Evolutionary conservation across 2,329 filamentous ascomycete genomes (phyloP), one percentile per base, ranked within the genome.

Genomic region (Nemania serpens): DNA sequence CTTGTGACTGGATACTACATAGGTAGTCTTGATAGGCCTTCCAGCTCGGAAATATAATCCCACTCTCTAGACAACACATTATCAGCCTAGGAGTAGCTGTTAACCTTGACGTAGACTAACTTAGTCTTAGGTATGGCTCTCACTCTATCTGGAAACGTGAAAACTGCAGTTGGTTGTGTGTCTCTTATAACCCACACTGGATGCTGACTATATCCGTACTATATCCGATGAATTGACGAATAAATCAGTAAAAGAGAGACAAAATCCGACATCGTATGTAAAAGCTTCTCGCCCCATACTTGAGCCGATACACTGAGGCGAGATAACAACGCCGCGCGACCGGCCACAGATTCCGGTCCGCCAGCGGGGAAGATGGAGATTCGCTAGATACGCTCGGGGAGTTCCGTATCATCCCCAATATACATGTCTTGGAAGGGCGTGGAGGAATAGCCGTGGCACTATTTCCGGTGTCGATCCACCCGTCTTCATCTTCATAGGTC

Each of bases 321-420:
- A 36, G 20, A 36, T 34, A 12, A 36, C n/a, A 25, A 15, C 39
- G 34, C 22, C 34, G 22, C 20, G 39, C 22, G 15, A 34, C 54
- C 20, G 15, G n/a, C 25, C 15, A 12, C 52, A 51, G 61, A 63
- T 64, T 37, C 62, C 53, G 62, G 62, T 55, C 41, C 29, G 46
- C 53, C 18, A 60, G 62, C 59, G 62, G 59, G 58, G 59, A 54
- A 62, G 54, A 54, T 53, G 59, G 51, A n/a, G 43, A 9, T 37
- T 48, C 41, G 49, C 48, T 33, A 58, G 34, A 25, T 22, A n/a
- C 17, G 25, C 37, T 12, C 34, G 36, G 34, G 37, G 18, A 45
- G 48, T 29, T 52, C 48, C 48, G 37, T 45, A 25, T n/a, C 9
- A 13, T n/a, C 34, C 45, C 49, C 47, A 36, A 29, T 15, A 46